A percentile compares a stretch with the other conserved stretches of the same genome.
Evolutionary conservation across 441 rosid genomes (phyloP).

Genomic region (Mallotus japonicus): DNA sequence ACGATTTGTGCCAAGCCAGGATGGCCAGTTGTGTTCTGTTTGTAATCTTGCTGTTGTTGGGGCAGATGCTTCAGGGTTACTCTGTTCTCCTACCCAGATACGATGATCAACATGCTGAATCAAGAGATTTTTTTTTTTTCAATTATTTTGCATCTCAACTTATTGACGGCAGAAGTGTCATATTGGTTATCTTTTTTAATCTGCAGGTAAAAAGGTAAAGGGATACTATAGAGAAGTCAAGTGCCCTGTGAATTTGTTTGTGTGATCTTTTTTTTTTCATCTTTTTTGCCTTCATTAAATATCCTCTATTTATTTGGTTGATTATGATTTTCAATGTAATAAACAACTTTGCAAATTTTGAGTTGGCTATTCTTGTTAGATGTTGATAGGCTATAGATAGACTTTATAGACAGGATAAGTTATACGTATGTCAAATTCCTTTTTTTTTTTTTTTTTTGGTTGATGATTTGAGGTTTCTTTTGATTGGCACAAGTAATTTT

Average conservation of each 20-base stretch:
- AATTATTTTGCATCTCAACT: background rate
- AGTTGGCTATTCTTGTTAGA: constrained; percentile 35
- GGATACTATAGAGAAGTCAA: background rate
- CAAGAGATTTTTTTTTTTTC: background rate
- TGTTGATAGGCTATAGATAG: constrained; percentile 34
- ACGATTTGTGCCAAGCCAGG: constrained; percentile 70
- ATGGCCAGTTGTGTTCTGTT: constrained; percentile 68
- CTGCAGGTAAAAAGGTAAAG: background rate
- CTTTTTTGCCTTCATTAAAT: constrained; percentile 4
- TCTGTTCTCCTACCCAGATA: constrained; percentile 60
- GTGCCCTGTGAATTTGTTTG: background rate
- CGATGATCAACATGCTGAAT: constrained; percentile 47
- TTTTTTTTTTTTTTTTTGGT: constrained; percentile 2
- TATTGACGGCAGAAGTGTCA: background rate
- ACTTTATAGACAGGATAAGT: constrained; percentile 31
- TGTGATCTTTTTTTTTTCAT: constrained; percentile 2
- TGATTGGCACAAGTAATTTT: background rate
- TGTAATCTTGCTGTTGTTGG: constrained; percentile 86
- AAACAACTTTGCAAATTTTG: constrained; percentile 49
- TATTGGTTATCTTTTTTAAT: background rate
- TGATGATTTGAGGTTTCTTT: constrained; percentile 6
- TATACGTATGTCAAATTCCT: constrained; percentile 30
- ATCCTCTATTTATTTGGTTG: constrained; percentile 23
- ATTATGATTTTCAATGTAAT: constrained; percentile 44
- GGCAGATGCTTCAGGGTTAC: constrained; percentile 66